Conservation (phyloP, 1,284 basidiomycete species). For the Coniferiporia sulphurascens region DNA sequence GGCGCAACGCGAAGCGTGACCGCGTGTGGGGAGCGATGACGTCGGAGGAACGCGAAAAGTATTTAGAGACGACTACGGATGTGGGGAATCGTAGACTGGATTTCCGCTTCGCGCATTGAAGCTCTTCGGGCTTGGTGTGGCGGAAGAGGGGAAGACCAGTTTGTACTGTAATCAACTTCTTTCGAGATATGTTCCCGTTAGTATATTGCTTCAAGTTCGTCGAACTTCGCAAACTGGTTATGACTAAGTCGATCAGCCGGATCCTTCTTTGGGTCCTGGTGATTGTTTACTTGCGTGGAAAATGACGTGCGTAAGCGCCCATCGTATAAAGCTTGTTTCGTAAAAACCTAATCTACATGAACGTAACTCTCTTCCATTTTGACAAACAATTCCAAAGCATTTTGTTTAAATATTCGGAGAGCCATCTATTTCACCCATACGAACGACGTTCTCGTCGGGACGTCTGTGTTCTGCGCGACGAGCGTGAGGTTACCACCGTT, state of each 20-base stretch:
- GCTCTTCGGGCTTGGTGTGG: not conserved
- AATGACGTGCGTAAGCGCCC: too few relatives aligned
- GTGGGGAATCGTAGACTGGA: slow-evolving; percentile 38
- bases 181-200: too few relatives aligned
- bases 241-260: too few relatives aligned
- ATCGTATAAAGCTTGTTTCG: too few relatives aligned
- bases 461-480: slow-evolving; percentile 45
- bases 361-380: too few relatives aligned
- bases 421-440: slow-evolving; percentile 32
- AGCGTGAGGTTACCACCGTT: slow-evolving; percentile 46
- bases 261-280: too few relatives aligned
- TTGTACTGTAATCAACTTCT: too few relatives aligned
- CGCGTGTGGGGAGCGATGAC: slow-evolving; percentile 51
- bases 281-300: too few relatives aligned
- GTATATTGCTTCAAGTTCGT: too few relatives aligned
- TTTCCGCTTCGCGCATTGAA: slow-evolving; percentile 41
- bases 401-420: not conserved
- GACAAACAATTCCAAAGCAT: not conserved
- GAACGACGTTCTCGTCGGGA: slow-evolving; percentile 50
- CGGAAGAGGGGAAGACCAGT: not conserved
- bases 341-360: too few relatives aligned
- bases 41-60: slow-evolving; percentile 37
- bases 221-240: too few relatives aligned
- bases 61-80: slow-evolving; percentile 39
- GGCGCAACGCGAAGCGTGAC: slow-evolving; percentile 44